A percentile compares a stretch with the other conserved stretches of the same genome.
phyloP scores from a whole-genome alignment of 1,139 yeast species.

The Candida sp. region DNA sequence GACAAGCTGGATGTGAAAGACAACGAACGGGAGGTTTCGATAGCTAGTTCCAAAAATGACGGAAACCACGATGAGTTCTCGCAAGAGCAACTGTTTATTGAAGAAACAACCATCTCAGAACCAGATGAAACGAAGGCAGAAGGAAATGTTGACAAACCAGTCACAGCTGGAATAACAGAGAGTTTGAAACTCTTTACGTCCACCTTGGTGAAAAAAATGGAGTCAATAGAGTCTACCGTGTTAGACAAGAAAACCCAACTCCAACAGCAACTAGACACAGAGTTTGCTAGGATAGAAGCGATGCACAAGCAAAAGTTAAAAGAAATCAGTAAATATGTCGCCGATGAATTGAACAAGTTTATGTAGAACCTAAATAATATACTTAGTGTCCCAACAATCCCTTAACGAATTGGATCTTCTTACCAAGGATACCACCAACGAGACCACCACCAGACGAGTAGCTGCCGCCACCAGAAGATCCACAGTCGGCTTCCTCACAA shows the following conservation, averaged over 20 bases:
- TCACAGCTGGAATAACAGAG: constrained; percentile 6
- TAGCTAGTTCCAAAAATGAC: not conserved
- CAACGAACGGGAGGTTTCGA: no score
- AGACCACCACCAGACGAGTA: not conserved
- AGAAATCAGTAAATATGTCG: constrained; percentile 12
- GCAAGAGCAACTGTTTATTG: not conserved
- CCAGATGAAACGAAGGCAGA: not conserved
- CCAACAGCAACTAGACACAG: constrained; percentile 17
- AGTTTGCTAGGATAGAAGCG: constrained; percentile 14
- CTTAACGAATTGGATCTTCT: constrained; percentile 1
- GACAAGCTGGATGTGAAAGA: no score
- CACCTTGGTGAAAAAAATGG: constrained; percentile 17
- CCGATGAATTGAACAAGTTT: constrained; percentile 14
- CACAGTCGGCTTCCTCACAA: no score
- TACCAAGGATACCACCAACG: constrained; percentile 1
- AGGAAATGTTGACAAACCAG: not conserved
- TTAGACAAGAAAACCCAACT: constrained; percentile 16
- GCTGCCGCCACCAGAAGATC: no score
- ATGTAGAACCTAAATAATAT: not conserved
- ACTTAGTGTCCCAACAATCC: constrained; percentile 1
- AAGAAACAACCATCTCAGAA: not conserved
- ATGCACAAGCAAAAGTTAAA: constrained; percentile 11
- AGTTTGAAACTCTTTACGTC: constrained; percentile 14
- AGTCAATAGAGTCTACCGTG: constrained; percentile 17
- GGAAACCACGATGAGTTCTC: not conserved